phyloP scores from a whole-genome alignment of 2,329 filamentous ascomycete species.

The Aureobasidium lini region DNA sequence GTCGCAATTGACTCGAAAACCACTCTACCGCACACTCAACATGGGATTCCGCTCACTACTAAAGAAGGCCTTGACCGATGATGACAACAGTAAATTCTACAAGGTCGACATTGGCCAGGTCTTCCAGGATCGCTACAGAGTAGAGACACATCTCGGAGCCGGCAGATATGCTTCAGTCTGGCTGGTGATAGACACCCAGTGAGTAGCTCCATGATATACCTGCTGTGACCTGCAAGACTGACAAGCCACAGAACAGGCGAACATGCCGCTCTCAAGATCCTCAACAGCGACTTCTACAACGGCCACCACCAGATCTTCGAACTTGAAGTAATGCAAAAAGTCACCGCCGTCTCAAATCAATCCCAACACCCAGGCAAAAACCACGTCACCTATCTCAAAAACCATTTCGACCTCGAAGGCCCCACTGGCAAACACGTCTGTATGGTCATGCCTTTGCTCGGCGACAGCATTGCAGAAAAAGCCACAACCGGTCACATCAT shows the following conservation, averaged over 20 bases:
- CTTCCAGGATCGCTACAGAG: conserved; percentile 27
- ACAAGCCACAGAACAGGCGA: not conserved
- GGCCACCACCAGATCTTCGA: conserved; percentile 10
- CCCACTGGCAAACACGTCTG: conserved; percentile 18
- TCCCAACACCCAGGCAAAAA: not conserved
- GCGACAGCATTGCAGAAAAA: conserved; percentile 14
- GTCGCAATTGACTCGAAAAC: not conserved
- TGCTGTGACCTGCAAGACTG: not conserved
- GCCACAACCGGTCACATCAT: not conserved
- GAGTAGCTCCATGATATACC: not conserved
- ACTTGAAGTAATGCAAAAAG: conserved; percentile 6
- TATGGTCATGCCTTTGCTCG: conserved; percentile 16
- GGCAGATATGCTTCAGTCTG: conserved; percentile 32
- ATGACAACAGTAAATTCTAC: conserved; percentile 6
- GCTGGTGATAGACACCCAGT: conserved; percentile 28
- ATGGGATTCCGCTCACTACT: not conserved
- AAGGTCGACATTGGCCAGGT: conserved; percentile 27
- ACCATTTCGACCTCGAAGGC: conserved; percentile 18
- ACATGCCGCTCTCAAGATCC: conserved; percentile 14
- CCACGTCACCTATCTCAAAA: conserved; percentile 12
- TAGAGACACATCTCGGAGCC: conserved; percentile 32
- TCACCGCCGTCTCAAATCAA: not conserved
- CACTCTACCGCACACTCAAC: not conserved
- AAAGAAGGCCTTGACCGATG: not conserved
- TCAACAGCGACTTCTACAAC: conserved; percentile 15